Conservation (phyloP, 1,284 basidiomycete species). For the Cronartium ribicola region DNA sequence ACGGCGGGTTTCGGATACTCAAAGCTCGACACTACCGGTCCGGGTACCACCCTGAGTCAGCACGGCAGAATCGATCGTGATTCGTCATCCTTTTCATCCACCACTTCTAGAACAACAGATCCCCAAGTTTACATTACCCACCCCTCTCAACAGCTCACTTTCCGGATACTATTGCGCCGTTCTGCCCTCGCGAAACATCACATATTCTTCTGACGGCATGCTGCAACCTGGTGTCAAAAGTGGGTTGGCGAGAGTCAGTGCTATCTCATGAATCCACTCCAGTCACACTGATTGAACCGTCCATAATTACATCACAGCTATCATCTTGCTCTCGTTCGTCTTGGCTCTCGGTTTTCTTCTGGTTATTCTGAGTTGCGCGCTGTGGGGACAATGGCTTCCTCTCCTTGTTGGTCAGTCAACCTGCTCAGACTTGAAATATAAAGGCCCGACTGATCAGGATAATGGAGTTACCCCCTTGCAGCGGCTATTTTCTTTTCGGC, state of each 20-base stretch:
- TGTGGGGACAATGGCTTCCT: conserved; percentile 96
- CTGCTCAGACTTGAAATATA: conserved; percentile 1
- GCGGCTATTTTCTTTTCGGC: conserved; percentile 92
- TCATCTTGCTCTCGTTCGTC: conserved; percentile 90
- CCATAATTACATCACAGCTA: conserved; percentile 50
- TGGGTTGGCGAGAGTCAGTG: background rate
- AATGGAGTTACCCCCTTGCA: conserved; percentile 51
- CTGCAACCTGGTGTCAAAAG: conserved; percentile 41
- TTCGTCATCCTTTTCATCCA: too few relatives aligned
- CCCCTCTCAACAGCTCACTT: too few relatives aligned
- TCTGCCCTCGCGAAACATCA: too few relatives aligned
- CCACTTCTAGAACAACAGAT: too few relatives aligned
- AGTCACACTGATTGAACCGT: background rate
- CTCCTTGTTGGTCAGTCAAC: conserved; percentile 84
- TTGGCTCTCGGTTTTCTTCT: conserved; percentile 94
- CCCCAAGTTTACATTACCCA: too few relatives aligned
- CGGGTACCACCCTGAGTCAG: too few relatives aligned
- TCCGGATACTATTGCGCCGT: too few relatives aligned
- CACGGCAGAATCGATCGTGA: too few relatives aligned
- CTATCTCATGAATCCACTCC: background rate
- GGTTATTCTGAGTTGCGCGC: conserved; percentile 93
- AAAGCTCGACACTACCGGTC: too few relatives aligned
- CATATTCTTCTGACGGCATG: background rate
- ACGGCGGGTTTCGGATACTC: too few relatives aligned
- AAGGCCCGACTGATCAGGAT: background rate